phyloP scores from a whole-genome alignment of 495 filamentous ascomycete species.

The Cryomyces antarcticus region DNA sequence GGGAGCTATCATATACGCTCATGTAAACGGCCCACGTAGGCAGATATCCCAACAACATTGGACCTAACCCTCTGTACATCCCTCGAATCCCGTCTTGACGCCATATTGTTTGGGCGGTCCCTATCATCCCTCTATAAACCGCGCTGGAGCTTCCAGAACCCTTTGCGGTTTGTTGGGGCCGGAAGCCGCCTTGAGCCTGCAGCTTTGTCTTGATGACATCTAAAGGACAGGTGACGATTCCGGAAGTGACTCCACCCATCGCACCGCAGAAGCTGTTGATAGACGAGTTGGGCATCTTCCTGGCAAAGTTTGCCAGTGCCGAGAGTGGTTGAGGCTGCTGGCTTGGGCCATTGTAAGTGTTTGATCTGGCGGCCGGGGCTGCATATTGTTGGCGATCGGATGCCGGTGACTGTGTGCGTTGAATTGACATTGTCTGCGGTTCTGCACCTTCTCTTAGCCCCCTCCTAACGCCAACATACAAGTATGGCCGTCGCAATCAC shows the following conservation, averaged over 20 bases:
- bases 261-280: conserved; percentile 61
- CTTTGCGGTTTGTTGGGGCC: conserved; percentile 21
- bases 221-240: conserved; percentile 86
- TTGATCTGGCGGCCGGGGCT: not conserved
- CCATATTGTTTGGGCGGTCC: conserved; percentile 71
- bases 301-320: conserved; percentile 32
- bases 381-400: conserved; percentile 1
- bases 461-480: too few species aligned
- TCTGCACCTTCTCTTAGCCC: not conserved
- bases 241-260: conserved; percentile 71
- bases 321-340: conserved; percentile 21
- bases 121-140: conserved; percentile 67
- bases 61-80: conserved; percentile 82
- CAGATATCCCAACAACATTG: conserved; percentile 84
- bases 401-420: not conserved
- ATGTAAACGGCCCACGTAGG: conserved; percentile 98
- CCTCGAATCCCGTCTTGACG: conserved; percentile 70
- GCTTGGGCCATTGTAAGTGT: not conserved
- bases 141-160: conserved; percentile 26
- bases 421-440: conserved; percentile 1
- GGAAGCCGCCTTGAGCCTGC: conserved; percentile 80
- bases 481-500: not conserved
- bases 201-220: conserved; percentile 99
- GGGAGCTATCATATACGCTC: conserved; percentile 78
- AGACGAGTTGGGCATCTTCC: conserved; percentile 28